Conservation (phyloP, 1,284 basidiomycete genomes). For the Leccinum olivaceoglutinosum region DNA sequence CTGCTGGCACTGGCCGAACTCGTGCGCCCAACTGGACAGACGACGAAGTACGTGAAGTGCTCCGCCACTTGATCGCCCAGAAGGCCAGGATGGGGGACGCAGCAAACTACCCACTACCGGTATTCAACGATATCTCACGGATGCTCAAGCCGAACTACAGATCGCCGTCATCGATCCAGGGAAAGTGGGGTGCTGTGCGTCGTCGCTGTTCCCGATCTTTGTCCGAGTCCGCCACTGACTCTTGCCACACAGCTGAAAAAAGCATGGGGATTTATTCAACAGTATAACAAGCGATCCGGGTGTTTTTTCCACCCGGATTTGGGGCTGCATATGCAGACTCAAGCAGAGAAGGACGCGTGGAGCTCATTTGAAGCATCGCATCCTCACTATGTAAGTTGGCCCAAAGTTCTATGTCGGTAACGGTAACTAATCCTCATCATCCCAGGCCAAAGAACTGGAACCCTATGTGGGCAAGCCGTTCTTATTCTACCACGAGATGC, state of each 20-base stretch:
- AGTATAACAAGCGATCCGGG: not conserved
- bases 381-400: not conserved
- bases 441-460: not conserved
- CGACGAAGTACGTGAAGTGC: not conserved
- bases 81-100: not conserved
- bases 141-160: not conserved
- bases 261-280: not conserved
- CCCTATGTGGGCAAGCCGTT: not conserved
- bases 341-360: not conserved
- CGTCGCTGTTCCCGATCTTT: not conserved
- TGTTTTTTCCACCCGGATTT: not conserved
- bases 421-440: not conserved
- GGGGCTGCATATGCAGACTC: not conserved
- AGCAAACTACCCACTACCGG: not conserved
- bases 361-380: not conserved
- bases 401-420: not conserved
- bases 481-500: not conserved
- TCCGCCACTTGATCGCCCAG: not conserved
- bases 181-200: not conserved
- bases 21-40: not conserved
- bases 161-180: not conserved
- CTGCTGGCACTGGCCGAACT: too few relatives aligned
- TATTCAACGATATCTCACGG: not conserved
- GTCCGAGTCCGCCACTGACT: not conserved
- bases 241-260: not conserved